These are phyloP conservation scores for Lactarius evosmus DNA, from an alignment of 768 basidiomycete species.

Conservation along the genomic window DNA sequence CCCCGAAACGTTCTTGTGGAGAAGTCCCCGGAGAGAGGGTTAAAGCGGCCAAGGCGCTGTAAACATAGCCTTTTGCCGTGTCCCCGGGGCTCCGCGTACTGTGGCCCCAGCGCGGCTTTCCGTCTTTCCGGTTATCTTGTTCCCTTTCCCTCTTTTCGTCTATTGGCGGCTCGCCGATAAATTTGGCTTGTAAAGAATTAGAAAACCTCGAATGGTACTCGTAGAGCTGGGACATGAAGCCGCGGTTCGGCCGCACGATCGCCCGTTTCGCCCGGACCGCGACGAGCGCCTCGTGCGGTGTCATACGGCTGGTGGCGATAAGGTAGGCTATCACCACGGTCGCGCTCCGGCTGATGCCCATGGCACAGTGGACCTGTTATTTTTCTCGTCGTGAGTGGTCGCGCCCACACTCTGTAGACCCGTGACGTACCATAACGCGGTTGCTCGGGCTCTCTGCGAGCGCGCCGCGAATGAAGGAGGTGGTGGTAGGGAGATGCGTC, in stretches of 20 bases:
- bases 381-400: not conserved
- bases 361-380: slow-evolving; percentile 70
- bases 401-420: no score
- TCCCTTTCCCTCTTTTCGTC: not conserved
- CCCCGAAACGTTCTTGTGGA: not conserved
- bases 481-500: slow-evolving; percentile 46
- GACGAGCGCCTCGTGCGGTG: slow-evolving; percentile 31
- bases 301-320: slow-evolving; percentile 32
- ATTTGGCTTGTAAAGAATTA: slow-evolving; percentile 1
- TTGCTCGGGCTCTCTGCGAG: slow-evolving; percentile 42
- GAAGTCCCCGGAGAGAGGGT: not conserved
- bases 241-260: slow-evolving; percentile 35
- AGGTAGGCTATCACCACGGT: slow-evolving; percentile 73
- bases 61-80: not conserved
- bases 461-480: slow-evolving; percentile 51
- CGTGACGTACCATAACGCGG: slow-evolving; percentile 48
- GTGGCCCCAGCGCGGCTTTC: not conserved
- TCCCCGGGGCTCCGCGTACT: not conserved
- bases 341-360: slow-evolving; percentile 72
- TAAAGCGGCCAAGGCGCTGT: not conserved
- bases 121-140: not conserved
- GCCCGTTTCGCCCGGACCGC: slow-evolving; percentile 28
- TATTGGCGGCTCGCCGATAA: not conserved
- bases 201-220: slow-evolving; percentile 23
- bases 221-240: slow-evolving; percentile 36